Base-by-base conservation (phyloP, 31 red algal genomes). In the Asparagopsis taxiformis region DNA sequence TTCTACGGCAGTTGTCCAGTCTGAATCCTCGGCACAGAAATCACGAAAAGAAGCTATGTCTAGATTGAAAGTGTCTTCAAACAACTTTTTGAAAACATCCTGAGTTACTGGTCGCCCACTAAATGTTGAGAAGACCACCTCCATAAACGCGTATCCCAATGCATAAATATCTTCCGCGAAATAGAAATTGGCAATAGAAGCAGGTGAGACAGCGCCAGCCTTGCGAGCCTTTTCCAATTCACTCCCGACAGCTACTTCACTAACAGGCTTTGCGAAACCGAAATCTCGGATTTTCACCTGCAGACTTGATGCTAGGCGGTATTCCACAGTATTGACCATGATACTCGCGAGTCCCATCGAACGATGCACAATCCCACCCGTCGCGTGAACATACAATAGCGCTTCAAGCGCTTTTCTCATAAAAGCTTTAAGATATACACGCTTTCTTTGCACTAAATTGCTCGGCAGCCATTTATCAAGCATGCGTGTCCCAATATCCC, bases 271-370 rank as follows among this genome's bases (percentile, higher is more conserved):
- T 19, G 82, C 80, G 38, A 93, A 93, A 2, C 90, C 90, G 21
- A 93, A 75, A 41, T 93, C 90, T 3, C 90, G 90, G 53, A 93
- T 31, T 59, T 93, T 93, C 30, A 85, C 75, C 20, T 72, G 73
- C 19, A 93, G 28, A 10, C 49, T 67, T 20, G 63, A 46, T 11
- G 70, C 71, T 15, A 77, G 48, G 28, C 76, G 44, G 51, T 83
- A 83, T 39, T 93, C 90, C 7, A 56, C 59, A 19, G 90, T 93
- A 58, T 93, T 93, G 32, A 93, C 79, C 67, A 87, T 71, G 43
- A 93, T 75, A 52, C 80, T 86, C 2, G 72, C 68, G 29, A 83
- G 51, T 20, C 80, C 62, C 23, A 93, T 73, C 1, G 90, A 86
- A 22, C 90, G 74, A 69, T 93, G 90, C 1, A 77, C 70, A 28